Evolutionary conservation across 345 rosid genomes (phyloP), one percentile per base, ranked within the genome.

Genomic region (Leavenworthia alabamica): DNA sequence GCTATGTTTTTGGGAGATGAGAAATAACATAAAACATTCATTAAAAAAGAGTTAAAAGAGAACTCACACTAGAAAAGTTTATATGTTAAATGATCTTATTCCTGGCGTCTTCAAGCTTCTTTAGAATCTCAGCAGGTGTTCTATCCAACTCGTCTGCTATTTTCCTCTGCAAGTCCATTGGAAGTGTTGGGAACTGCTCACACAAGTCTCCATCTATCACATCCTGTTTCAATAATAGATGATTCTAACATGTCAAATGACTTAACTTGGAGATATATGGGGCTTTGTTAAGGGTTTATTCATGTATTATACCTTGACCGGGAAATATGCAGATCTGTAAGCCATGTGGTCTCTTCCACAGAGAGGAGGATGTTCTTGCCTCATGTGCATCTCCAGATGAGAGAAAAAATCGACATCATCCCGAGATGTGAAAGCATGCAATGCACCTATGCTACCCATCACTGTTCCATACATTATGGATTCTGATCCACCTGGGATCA

Each of bases 381-480:
- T 85, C 90, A 93, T 60, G 73, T 89, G 91, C 99, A 93, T 93
- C 86, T 89, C 99, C 68, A 89, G 73, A 80, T 93, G 97, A 16
- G 96, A 87, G 73, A 93, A 93, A 77, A 93, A 93, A 74, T 93
- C 97, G 0, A 89, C 97, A 45, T 93, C 97, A 72, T 93, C 97
- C 42, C 96, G 80, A 11, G 97, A 93, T 11, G 91, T 84, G 76
- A 89, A 93, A 7, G 97, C 94, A 47, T 83, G 97, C 74, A 89
- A 57, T 19, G 97, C 94, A 41, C 99, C 97, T 48, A 93, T 64
- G 67, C 96, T 81, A 23, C 99, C 99, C 97, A 93, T 93, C 27
- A 82, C 92, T 20, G 99, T 89, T 46, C 99, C 99, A 37, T 89
- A 89, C 54, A 93, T 83, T 14, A 93, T 68, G 36, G 91, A 76